Base-by-base conservation (phyloP, 345 rosid genomes). In the Mangifera indica region DNA sequence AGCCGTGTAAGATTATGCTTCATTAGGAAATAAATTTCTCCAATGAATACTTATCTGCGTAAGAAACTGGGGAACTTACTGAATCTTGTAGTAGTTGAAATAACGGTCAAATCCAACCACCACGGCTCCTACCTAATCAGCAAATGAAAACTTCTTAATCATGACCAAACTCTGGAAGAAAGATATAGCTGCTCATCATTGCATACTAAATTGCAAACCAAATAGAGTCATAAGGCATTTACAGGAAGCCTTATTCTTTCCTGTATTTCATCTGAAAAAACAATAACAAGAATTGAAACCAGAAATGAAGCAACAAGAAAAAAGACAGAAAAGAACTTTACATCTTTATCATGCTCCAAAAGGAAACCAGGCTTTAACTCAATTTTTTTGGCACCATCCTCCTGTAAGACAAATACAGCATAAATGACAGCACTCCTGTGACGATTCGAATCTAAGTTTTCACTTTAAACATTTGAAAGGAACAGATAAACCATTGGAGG, bases 21-120 rank as follows among this genome's bases (percentile, higher is more conserved):
- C 13, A 24, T 56, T 52, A 18, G 22, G 32, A 55, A n/a, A 67
- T 69, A 37, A 37, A 3, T 7, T 10, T n/a, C 29, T 26, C 46
- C 40, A 60, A 48, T 7, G 7, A 0, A 25, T 13, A 5, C 26
- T 6, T 62, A 7, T n/a, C 11, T 29, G 17, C 45, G 5, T 61
- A 37, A 32, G 62, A 32, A n/a, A 59, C 40, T 66, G 60, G 48
- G 69, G 52, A 52, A 73, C 92, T 74, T 86, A 89, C 98, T 91
- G 98, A 66, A 95, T 81, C 83, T 95, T 95, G 86, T 87, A 92
- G 86, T 92, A 95, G 82, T 92, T 95, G 83, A 95, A 86, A 72
- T 73, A 77, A 24, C 97, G 97, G 70, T 92, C 98, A 66, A 91
- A 81, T 73, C 99, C 98, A 81, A 92, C 97, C 54, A 92, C 99